These are phyloP conservation scores for Pholiota molesta DNA, from an alignment of 768 basidiomycete species.

Conservation along the genomic window DNA sequence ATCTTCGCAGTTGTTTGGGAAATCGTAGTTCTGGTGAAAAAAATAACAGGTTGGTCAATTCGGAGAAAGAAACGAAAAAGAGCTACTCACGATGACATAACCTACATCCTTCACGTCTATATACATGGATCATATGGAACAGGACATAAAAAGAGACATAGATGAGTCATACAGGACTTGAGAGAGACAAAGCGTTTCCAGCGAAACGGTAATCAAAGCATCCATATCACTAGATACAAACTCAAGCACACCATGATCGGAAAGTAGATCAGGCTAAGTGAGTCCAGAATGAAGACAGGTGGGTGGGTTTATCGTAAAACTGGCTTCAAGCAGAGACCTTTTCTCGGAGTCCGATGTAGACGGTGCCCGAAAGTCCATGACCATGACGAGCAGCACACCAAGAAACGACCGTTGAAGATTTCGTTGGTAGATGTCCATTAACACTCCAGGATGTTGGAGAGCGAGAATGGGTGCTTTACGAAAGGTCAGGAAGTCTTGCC, in stretches of 20 bases:
- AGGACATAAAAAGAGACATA: slow-evolving; percentile 37
- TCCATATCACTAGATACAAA: slow-evolving; percentile 32
- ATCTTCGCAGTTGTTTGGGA: slow-evolving; percentile 97
- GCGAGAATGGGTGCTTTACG: slow-evolving; percentile 36
- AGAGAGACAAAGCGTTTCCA: slow-evolving; percentile 55
- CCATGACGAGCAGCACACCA: slow-evolving; percentile 57
- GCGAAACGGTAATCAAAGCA: slow-evolving; percentile 33
- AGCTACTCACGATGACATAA: slow-evolving; percentile 86
- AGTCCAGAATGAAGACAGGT: slow-evolving; percentile 58
- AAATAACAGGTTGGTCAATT: slow-evolving; percentile 15
- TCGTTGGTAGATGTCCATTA: slow-evolving; percentile 42
- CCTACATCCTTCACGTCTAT: slow-evolving; percentile 99
- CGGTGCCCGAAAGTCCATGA: slow-evolving; percentile 51
- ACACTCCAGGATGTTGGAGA: slow-evolving; percentile 33
- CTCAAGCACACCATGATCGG: slow-evolving; percentile 34
- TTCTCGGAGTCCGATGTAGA: slow-evolving; percentile 36
- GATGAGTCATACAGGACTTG: slow-evolving; percentile 46
- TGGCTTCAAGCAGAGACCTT: slow-evolving; percentile 41
- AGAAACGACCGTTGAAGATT: slow-evolving; percentile 43
- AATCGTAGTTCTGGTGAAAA: slow-evolving; percentile 86
- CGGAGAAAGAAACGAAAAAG: slow-evolving; percentile 6
- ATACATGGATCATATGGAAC: slow-evolving; percentile 29
- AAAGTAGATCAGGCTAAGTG: slow-evolving; percentile 39
- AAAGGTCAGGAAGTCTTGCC: slow-evolving; percentile 38
- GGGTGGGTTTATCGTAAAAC: slow-evolving; percentile 48